These are phyloP conservation scores for Yamadazyma triangularis DNA, from an alignment of 1,139 yeast genomes.

Conservation along the genomic window DNA sequence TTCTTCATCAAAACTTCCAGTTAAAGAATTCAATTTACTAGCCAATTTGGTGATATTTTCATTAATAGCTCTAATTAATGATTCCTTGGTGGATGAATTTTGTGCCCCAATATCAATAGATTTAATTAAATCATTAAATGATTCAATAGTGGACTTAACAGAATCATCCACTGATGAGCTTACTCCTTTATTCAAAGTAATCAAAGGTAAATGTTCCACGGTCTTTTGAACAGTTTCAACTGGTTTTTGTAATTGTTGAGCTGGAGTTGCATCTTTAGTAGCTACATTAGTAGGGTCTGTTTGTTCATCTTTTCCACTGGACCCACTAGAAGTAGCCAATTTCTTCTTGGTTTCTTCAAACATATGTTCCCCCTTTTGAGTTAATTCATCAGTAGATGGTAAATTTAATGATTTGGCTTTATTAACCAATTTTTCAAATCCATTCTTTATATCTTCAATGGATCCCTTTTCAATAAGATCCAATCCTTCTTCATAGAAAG, in stretches of 20 bases:
- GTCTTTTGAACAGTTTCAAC: constrained; percentile 35
- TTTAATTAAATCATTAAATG: constrained; percentile 50
- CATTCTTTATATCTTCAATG: constrained; percentile 26
- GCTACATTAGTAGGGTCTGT: constrained; percentile 9
- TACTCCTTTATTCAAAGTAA: constrained; percentile 20
- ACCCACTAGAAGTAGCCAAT: constrained; percentile 14
- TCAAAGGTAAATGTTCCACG: constrained; percentile 32
- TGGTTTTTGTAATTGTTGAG: constrained; percentile 43
- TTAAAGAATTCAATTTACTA: constrained; percentile 28
- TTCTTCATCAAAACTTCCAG: constrained; percentile 40
- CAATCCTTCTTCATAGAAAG: constrained; percentile 41
- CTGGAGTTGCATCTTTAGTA: constrained; percentile 29
- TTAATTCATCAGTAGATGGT: constrained; percentile 32
- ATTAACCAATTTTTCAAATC: constrained; percentile 16
- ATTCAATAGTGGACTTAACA: constrained; percentile 42
- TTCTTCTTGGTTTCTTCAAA: constrained; percentile 35
- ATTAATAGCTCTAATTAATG: constrained; percentile 27
- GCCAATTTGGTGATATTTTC: constrained; percentile 31
- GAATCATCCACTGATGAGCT: constrained; percentile 35
- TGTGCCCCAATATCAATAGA: constrained; percentile 41
- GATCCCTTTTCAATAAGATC: constrained; percentile 38
- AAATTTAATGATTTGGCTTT: constrained; percentile 18
- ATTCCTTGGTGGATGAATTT: constrained; percentile 24
- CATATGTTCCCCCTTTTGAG: constrained; percentile 32
- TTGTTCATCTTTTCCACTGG: constrained; percentile 13